Conservation (phyloP, 1,139 yeast species). For the Candida sp. region DNA sequence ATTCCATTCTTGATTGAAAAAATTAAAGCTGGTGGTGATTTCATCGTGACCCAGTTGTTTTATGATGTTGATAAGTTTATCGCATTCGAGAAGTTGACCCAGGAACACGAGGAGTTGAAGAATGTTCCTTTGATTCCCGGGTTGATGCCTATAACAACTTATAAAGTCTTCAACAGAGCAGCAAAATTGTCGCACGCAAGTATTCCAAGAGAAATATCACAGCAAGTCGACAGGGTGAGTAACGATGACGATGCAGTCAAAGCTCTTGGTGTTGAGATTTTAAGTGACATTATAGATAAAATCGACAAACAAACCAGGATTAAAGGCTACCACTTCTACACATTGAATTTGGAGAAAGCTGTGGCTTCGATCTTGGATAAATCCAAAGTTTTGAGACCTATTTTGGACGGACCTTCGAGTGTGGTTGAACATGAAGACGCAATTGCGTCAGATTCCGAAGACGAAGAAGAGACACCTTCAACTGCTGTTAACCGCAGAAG, state of each 20-base stretch:
- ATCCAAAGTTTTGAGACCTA: slow-evolving; percentile 50
- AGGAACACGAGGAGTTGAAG: slow-evolving; percentile 36
- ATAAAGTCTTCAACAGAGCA: slow-evolving; percentile 83
- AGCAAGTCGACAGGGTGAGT: slow-evolving; percentile 57
- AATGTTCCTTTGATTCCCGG: slow-evolving; percentile 82
- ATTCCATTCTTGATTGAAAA: slow-evolving; percentile 67
- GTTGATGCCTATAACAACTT: slow-evolving; percentile 95
- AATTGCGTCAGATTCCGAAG: slow-evolving; percentile 40
- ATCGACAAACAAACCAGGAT: slow-evolving; percentile 55
- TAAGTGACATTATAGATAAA: slow-evolving; percentile 64
- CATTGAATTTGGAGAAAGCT: slow-evolving; percentile 88
- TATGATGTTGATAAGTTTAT: slow-evolving; percentile 47
- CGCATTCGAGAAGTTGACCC: slow-evolving; percentile 38
- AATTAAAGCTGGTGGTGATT: slow-evolving; percentile 52
- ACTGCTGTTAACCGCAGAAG: slow-evolving; percentile 33
- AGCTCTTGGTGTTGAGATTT: slow-evolving; percentile 76
- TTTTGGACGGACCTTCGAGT: slow-evolving; percentile 21
- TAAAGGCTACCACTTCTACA: slow-evolving; percentile 88
- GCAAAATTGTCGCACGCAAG: slow-evolving; percentile 90
- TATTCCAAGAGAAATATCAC: slow-evolving; percentile 56
- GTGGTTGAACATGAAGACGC: slow-evolving; percentile 31
- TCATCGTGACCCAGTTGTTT: slow-evolving; percentile 49
- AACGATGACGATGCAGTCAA: slow-evolving; percentile 88
- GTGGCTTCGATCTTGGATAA: slow-evolving; percentile 81
- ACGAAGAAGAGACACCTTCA: slow-evolving; percentile 20